These are phyloP conservation scores for Detonula confervacea DNA, from an alignment of 352 stramenopile genomes.

Conservation along the genomic window DNA sequence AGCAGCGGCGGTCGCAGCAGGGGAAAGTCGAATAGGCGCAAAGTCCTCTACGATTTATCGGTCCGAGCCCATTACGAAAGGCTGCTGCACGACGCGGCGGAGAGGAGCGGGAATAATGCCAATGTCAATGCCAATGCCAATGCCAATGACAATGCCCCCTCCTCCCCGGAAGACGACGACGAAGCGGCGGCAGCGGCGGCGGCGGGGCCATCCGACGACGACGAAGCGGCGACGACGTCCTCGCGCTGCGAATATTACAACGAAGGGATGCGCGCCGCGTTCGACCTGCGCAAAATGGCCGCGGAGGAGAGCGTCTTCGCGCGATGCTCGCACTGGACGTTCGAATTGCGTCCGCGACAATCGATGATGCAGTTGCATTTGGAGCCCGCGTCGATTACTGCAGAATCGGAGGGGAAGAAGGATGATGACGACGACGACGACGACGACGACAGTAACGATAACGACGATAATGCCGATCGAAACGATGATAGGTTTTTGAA, in stretches of 20 bases:
- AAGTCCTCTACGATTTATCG: conserved; percentile 55
- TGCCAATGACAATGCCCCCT: conserved; percentile 34
- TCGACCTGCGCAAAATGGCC: conserved; percentile 32
- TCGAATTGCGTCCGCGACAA: conserved; percentile 31
- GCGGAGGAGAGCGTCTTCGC: conserved; percentile 37
- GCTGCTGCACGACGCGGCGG: conserved; percentile 13
- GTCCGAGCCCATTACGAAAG: conserved; percentile 48
- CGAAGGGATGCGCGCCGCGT: conserved; percentile 30
- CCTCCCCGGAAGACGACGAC: neutral
- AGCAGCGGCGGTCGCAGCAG: conserved; percentile 4
- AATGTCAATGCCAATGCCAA: too few relatives aligned
- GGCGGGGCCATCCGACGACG: conserved; percentile 7
- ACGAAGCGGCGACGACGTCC: neutral
- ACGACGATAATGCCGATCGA: neutral
- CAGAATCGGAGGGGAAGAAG: neutral
- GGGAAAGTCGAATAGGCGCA: conserved; percentile 38
- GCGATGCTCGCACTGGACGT: conserved; percentile 55
- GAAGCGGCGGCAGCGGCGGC: too few relatives aligned
- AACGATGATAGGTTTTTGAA: conserved; percentile 18
- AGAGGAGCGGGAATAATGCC: too few relatives aligned
- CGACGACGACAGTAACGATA: too few relatives aligned
- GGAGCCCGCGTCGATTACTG: conserved; percentile 29
- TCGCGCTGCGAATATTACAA: conserved; percentile 52
- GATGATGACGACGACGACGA: too few relatives aligned
- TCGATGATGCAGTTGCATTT: conserved; percentile 54